phyloP scores from a whole-genome alignment of 2,329 filamentous ascomycete species.

The Pseudogymnoascus sp. region DNA sequence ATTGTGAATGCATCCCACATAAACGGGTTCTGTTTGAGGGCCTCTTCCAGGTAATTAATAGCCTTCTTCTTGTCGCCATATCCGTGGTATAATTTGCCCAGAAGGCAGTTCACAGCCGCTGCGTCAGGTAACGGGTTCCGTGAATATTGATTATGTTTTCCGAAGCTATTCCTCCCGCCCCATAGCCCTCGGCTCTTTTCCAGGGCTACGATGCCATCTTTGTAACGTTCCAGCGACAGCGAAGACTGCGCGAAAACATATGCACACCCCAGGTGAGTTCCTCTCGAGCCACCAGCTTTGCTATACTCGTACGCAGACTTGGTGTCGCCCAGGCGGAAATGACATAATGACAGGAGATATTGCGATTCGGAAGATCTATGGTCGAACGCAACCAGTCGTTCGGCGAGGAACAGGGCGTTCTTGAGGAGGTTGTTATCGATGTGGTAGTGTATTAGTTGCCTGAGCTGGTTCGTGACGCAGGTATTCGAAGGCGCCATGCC shows the following conservation, averaged over 20 bases:
- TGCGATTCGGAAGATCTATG: slow-evolving; percentile 70
- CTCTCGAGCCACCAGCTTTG: slow-evolving; percentile 61
- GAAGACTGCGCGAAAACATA: slow-evolving; percentile 91
- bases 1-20: slow-evolving; percentile 96
- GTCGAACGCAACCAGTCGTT: slow-evolving; percentile 78
- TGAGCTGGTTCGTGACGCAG: slow-evolving; percentile 33
- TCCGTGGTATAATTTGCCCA: slow-evolving; percentile 79
- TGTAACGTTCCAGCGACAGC: slow-evolving; percentile 66
- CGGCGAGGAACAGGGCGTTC: slow-evolving; percentile 90
- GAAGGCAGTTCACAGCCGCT: slow-evolving; percentile 70
- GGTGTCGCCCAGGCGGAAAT: slow-evolving; percentile 73
- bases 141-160: slow-evolving; percentile 70
- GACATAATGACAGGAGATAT: slow-evolving; percentile 77
- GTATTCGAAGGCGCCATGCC: slow-evolving; percentile 26
- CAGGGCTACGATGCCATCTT: slow-evolving; percentile 74
- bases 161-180: slow-evolving; percentile 67
- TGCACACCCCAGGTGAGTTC: slow-evolving; percentile 73
- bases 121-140: slow-evolving; percentile 74
- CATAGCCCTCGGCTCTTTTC: slow-evolving; percentile 76
- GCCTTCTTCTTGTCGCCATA: slow-evolving; percentile 79
- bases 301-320: slow-evolving; percentile 81
- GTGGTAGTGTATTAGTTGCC: slow-evolving; percentile 57
- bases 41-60: slow-evolving; percentile 77
- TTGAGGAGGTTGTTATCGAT: slow-evolving; percentile 85
- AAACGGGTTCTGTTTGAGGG: slow-evolving; percentile 84